phyloP scores from a whole-genome alignment of 495 filamentous ascomycete species.

The Neurospora sp. region DNA sequence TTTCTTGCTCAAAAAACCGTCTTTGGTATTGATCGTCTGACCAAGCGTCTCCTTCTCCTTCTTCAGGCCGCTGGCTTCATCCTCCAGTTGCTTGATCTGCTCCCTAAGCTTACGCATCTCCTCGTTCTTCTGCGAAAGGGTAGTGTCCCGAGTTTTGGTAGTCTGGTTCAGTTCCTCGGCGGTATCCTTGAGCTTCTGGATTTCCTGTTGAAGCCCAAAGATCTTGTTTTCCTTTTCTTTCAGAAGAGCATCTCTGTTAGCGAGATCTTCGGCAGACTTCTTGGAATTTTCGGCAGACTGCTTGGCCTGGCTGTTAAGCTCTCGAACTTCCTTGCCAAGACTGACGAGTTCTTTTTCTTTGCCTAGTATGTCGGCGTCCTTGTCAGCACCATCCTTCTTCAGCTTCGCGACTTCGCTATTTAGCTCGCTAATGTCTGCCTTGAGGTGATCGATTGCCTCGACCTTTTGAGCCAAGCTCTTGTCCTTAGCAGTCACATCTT shows the following conservation, averaged over 20 bases:
- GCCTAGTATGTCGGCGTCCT: not conserved
- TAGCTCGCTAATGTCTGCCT: not conserved
- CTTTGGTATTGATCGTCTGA: not conserved
- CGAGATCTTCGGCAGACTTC: not conserved
- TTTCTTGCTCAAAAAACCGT: not conserved
- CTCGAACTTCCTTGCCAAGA: not conserved
- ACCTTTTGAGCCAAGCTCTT: not conserved
- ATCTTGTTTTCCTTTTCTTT: not conserved
- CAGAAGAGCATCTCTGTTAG: not conserved
- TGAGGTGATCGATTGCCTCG: not conserved
- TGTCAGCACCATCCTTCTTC: not conserved
- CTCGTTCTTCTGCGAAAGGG: not conserved
- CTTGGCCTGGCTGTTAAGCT: not conserved
- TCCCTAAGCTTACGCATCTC: not conserved
- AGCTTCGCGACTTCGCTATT: not conserved
- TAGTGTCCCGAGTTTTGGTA: not conserved
- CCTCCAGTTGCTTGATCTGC: not conserved
- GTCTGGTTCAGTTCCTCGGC: not conserved
- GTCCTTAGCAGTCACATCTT: not conserved
- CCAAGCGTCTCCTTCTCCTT: not conserved
- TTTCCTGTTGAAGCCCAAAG: not conserved
- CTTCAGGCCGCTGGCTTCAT: not conserved
- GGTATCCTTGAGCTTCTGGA: not conserved
- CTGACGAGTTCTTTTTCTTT: not conserved
- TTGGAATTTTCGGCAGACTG: not conserved